Base-by-base conservation (phyloP, 1,284 basidiomycete species). In the Erythrobasidium hasegawianum region DNA sequence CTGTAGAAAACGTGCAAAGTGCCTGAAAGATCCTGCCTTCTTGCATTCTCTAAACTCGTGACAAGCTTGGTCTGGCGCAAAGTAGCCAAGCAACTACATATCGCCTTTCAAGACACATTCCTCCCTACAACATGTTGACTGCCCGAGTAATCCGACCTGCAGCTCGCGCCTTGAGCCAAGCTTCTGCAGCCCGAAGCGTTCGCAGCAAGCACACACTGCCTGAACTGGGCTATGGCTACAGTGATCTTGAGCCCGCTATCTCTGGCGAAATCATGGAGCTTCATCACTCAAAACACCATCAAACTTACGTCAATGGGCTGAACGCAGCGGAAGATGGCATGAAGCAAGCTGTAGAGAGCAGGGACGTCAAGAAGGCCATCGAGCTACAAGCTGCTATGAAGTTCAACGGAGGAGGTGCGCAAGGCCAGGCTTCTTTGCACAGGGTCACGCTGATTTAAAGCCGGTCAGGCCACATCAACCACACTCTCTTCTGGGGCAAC, bases 401-500 rank as follows among this genome's bases (percentile, higher is more conserved):
- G 39, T 93, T 93, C 81, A 93, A 93, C 80, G 90, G 90, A 55
- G 90, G 90, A 77, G 90, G 89, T 83, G 75, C 33, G 33, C 5
- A 33, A 33, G 75, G 78, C 72, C 79, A 67, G 55, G 78, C 71
- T 71, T 24, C 20, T 49, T 50, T 8, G 27, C 18, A 45, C 3
- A 2, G n/a, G 9, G 14, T 22, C 11, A 7, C 33, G 18, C n/a
- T 43, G 5, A 18, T 47, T 53, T 27, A 8, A 18, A 10, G n/a
- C 22, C n/a, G n/a, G 14, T n/a, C 57, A 70, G 71, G 74, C 55
- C 77, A 78, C 73, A 73, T 78, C 80, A 92, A 92, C 79, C 90
- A 92, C 78, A 87, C 92, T 49, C 84, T 98, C 61, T 98, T 98
- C 84, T 98, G 95, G 96, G 92, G 88, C 80, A 97, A 96, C 81